Percentiles rank a stretch among this genome's conserved stretches.
phyloP scores from a whole-genome alignment of 2,329 filamentous ascomycete genomes.

The Fusarium continuum region DNA sequence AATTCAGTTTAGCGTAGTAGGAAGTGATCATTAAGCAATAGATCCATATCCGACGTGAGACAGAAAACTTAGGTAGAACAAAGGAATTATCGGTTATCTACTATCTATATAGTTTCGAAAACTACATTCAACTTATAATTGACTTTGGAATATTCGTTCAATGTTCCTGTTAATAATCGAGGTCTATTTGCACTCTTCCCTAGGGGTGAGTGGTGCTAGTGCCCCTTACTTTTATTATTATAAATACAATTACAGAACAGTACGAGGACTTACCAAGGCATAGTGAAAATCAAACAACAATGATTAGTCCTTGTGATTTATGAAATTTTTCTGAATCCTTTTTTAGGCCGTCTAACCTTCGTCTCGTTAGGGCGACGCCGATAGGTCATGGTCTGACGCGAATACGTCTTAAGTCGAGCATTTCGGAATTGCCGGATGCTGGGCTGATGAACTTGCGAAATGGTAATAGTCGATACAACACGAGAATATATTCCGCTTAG shows the following conservation, averaged over 20 bases:
- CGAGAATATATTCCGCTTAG: background rate
- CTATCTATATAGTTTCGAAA: no score
- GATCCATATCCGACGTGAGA: no score
- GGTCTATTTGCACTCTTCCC: no score
- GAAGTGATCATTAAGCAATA: constrained; percentile 7
- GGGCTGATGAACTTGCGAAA: background rate
- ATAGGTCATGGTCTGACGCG: background rate
- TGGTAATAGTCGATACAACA: background rate
- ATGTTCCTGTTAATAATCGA: no score
- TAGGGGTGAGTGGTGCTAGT: no score
- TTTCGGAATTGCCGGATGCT: constrained; percentile 14
- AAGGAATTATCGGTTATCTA: no score
- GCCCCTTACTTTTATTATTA: no score
- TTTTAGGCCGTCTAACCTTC: background rate
- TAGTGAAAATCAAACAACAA: background rate
- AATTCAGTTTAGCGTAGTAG: constrained; percentile 23
- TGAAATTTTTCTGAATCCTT: background rate
- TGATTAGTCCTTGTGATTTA: background rate
- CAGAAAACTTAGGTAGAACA: no score
- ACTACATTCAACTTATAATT: no score
- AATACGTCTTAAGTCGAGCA: background rate
- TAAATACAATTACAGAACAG: no score
- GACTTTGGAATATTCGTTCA: no score
- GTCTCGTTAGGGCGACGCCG: background rate
- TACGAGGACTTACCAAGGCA: background rate